These are phyloP conservation scores for Fusarium brevicatenulatum DNA, from an alignment of 2,329 filamentous ascomycete genomes.

Conservation along the genomic window DNA sequence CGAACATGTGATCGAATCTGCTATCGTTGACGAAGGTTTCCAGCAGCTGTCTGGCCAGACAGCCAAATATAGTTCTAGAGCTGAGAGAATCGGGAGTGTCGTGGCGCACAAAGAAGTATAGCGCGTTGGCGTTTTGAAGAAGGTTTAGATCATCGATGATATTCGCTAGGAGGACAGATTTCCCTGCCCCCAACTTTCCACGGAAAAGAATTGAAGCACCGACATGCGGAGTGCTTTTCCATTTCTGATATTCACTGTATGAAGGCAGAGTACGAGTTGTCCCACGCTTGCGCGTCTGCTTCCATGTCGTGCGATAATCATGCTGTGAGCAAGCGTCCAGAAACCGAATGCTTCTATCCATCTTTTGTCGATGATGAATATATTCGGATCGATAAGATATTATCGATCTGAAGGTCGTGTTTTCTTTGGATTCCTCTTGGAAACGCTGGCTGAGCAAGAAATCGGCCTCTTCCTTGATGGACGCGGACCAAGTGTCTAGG, in stretches of 20 bases:
- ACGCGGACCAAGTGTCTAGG: neutral
- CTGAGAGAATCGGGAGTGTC: neutral
- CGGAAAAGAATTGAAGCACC: neutral
- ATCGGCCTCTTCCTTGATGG: neutral
- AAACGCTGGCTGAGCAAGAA: neutral
- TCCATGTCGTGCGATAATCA: neutral
- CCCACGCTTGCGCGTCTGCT: neutral
- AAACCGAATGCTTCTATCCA: neutral
- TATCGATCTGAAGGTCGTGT: neutral
- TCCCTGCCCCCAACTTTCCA: neutral
- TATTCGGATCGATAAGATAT: neutral
- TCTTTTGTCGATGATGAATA: neutral
- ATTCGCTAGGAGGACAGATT: neutral
- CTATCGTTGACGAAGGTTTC: neutral
- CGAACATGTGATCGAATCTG: neutral
- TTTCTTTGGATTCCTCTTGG: neutral
- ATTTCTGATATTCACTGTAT: neutral
- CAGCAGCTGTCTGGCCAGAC: neutral
- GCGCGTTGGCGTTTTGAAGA: neutral
- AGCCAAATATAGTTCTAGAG: neutral
- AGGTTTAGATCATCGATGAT: neutral
- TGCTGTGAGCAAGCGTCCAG: neutral
- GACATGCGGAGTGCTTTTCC: fast-evolving
- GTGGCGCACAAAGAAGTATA: neutral
- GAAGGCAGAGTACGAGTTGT: neutral